Evolutionary conservation across 2,329 filamentous ascomycete species (phyloP).

Genomic region (Blumeriella jaapii): DNA sequence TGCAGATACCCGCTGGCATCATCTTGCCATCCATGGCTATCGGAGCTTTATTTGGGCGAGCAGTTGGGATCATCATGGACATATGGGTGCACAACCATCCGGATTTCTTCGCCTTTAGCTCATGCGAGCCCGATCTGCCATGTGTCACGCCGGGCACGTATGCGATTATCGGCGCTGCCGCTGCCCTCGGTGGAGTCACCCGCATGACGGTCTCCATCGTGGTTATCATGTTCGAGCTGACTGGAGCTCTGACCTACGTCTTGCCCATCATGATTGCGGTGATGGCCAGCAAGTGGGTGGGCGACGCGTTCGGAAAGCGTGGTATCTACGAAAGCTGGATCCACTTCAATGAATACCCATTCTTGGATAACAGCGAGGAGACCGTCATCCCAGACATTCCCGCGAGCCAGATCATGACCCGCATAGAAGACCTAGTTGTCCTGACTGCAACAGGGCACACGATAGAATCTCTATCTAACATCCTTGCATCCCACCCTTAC

Average conservation of each 20-base stretch:
- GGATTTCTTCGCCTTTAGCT: constrained; percentile 61
- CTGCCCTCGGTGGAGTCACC: constrained; percentile 86
- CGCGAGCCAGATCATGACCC: constrained; percentile 83
- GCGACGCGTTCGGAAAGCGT: constrained; percentile 82
- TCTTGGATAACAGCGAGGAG: constrained; percentile 84
- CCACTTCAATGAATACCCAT: constrained; percentile 88
- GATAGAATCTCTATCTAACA: constrained; percentile 57
- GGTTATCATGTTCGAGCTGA: constrained; percentile 98
- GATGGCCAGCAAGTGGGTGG: constrained; percentile 97
- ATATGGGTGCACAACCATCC: constrained; percentile 76
- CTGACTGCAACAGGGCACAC: constrained; percentile 84
- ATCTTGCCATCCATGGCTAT: constrained; percentile 95
- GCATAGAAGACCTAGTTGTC: constrained; percentile 78
- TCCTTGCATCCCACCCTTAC: constrained; percentile 65
- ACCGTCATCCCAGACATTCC: constrained; percentile 68
- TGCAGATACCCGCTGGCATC: constrained; percentile 90
- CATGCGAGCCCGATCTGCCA: constrained; percentile 73
- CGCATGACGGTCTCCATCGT: constrained; percentile 97
- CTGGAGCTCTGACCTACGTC: constrained; percentile 89
- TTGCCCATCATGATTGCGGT: constrained; percentile 98
- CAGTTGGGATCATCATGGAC: constrained; percentile 79
- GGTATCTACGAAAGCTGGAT: constrained; percentile 99
- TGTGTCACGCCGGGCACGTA: constrained; percentile 94
- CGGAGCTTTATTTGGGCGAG: constrained; percentile 79
- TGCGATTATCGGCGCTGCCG: constrained; percentile 89